Base-by-base conservation (phyloP, 208 protist species). In the Eutreptiella sp. region DNA sequence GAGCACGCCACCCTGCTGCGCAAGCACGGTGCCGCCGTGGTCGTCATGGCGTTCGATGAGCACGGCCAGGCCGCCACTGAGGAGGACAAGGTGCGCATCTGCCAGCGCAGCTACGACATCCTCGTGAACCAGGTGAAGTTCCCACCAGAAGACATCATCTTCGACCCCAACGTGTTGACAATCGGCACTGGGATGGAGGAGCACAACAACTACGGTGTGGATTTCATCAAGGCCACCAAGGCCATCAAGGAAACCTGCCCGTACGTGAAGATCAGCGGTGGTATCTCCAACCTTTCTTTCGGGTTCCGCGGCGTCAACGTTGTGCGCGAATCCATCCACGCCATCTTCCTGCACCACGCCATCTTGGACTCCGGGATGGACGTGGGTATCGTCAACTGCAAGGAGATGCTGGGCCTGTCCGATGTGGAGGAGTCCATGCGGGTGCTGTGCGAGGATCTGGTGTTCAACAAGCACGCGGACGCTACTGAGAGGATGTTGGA, bases 141-240 rank as follows among this genome's bases (percentile, higher is more conserved):
- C 63, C 74, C 76, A 2, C 73, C 87, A 36, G 69, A 92, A 58
- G 92, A 97, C 73, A 95, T 97, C 46, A 91, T 97, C 46, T 98
- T 97, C 61, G 93, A 98, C 70, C 89, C 90, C n/a, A 97, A 96
- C 74, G 91, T 98, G 57, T 75, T 98, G 3, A 97, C 93, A 14
- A 95, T 98, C 66, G 87, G 77, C 50, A 97, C 93, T 0, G 94
- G 94, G 45, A 87, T 96, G 43, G 90, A 90, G 57, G 91, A 97
- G 77, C 92, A 96, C 79, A 95, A 95, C 76, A 89, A 89, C 72
- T 97, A 97, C 73, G 94, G 53, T 26, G 63, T 95, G 5, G 86
- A 96, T 53, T 97, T 97, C 62, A 88, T 97, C 60, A 67, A 96
- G 29, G 83, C 89, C 3, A 81, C 72, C 23, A 70, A 69, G 53